phyloP scores from a whole-genome alignment of 495 filamentous ascomycete species.

The Xylaria castorea region DNA sequence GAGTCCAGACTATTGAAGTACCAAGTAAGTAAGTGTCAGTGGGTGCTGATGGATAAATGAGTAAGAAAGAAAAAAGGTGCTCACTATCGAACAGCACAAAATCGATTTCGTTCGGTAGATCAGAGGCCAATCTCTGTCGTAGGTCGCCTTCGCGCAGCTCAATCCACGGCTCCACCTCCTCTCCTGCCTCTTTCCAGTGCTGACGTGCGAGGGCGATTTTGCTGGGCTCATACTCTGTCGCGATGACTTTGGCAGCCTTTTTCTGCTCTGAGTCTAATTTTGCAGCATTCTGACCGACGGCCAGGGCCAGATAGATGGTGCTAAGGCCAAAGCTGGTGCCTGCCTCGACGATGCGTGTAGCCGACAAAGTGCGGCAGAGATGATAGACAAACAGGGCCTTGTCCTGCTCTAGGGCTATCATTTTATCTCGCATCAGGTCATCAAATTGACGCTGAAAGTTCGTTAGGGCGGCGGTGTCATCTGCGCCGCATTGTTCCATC shows the following conservation, averaged over 20 bases:
- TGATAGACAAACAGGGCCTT: slow-evolving; percentile 60
- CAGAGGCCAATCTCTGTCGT: slow-evolving; percentile 54
- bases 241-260: slow-evolving; percentile 53
- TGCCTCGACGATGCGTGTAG: slow-evolving; percentile 60
- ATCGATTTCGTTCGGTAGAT: slow-evolving; percentile 53
- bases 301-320: slow-evolving; percentile 66
- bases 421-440: slow-evolving; percentile 40
- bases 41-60: neutral
- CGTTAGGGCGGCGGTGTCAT: slow-evolving; percentile 1
- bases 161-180: slow-evolving; percentile 51
- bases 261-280: slow-evolving; percentile 15
- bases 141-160: slow-evolving; percentile 62
- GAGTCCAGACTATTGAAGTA: slow-evolving; percentile 56
- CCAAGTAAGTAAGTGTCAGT: neutral
- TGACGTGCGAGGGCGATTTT: slow-evolving; percentile 54
- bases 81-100: slow-evolving; percentile 63
- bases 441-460: slow-evolving; percentile 20
- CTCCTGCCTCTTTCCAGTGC: slow-evolving; percentile 57
- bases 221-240: slow-evolving; percentile 58
- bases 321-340: slow-evolving; percentile 66
- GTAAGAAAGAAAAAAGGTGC: neutral
- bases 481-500: neutral
- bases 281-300: slow-evolving; percentile 50
- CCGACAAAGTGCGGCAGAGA: slow-evolving; percentile 47
- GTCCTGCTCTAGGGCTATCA: slow-evolving; percentile 60